Evolutionary conservation across 1,139 yeast species (phyloP), one percentile per base, ranked within the genome.

Genomic region (Geotrichum europaeum): DNA sequence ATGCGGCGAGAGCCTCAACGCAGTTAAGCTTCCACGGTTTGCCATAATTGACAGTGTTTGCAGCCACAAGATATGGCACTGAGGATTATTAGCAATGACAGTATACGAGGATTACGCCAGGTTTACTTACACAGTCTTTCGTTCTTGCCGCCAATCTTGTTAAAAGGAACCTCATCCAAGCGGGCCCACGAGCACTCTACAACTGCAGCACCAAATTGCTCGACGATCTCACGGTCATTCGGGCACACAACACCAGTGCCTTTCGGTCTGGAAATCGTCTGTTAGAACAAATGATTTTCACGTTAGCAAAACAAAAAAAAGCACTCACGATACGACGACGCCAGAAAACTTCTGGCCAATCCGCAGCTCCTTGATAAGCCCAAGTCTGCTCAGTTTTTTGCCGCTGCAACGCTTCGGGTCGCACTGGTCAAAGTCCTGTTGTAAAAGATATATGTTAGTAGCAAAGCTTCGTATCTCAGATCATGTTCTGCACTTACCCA

Each of bases 101-200:
- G 56, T 5, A n/a, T 2, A 9, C 22, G 56, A 57, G 25, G 45
- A 36, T 15, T 30, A 57, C 56, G 18, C 20, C 24, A 13, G 34
- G 22, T 30, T 15, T 22, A 49, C 54, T 47, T 45, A 53, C 61
- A 50, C 25, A 94, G 77, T 58, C 99, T 78, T 70, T 94, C 97
- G 69, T 90, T 81, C 65, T 83, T 85, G 3, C 99, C 99, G 3
- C 99, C 98, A 63, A 94, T 92, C 70, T 88, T 89, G 65, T 80
- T 78, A 73, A 94, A 94, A 1, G 99, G 99, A n/a, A 94, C 85
- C 72, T 94, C 99, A 61, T 91, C 96, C 25, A 95, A 73, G 64
- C 98, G 78, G 0, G 99, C 99, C 99, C 99, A 94, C 1, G 97
- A 91, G 74, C 98, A 94, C 72, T 94, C 99, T 1, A 94, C 99